Percentiles rank a stretch among this genome's conserved stretches.
These are phyloP conservation scores for Tuber magnatum DNA, from an alignment of 495 filamentous ascomycete species.

Conservation along the genomic window DNA sequence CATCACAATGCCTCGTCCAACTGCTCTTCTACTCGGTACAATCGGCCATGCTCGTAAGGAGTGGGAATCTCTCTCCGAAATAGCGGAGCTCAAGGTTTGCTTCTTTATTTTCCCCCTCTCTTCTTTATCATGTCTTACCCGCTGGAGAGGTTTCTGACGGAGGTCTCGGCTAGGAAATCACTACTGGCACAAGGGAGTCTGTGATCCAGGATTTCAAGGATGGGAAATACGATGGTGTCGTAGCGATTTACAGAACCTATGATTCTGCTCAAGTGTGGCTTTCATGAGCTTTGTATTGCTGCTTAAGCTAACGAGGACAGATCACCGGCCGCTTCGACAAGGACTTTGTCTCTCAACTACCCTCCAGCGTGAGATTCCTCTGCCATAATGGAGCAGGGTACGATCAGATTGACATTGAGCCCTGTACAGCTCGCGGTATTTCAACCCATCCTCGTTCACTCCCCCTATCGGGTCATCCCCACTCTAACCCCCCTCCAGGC, in stretches of 20 bases:
- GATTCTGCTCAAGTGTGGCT: slow-evolving; percentile 50
- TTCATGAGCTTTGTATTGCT: background rate
- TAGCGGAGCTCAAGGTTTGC: slow-evolving; percentile 51
- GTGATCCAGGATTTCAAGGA: slow-evolving; percentile 51
- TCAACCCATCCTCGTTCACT: background rate
- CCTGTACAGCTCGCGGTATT: slow-evolving; percentile 54
- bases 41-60: slow-evolving; percentile 52
- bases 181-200: slow-evolving; percentile 48
- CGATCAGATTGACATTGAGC: slow-evolving; percentile 67
- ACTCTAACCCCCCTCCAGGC: slow-evolving; percentile 36
- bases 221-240: slow-evolving; percentile 53
- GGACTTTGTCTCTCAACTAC: slow-evolving; percentile 55
- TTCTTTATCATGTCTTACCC: background rate
- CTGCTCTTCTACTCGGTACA: slow-evolving; percentile 53
- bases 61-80: slow-evolving; percentile 51
- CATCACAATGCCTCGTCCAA: slow-evolving; percentile 42
- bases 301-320: slow-evolving; percentile 36
- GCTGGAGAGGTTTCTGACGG: background rate
- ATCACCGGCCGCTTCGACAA: slow-evolving; percentile 55
- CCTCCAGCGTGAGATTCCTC: slow-evolving; percentile 64
- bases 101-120: background rate
- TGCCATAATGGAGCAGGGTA: slow-evolving; percentile 84
- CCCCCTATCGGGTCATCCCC: slow-evolving; percentile 2
- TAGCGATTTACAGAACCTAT: slow-evolving; percentile 55
- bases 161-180: slow-evolving; percentile 48